phyloP scores from a whole-genome alignment of 2,329 filamentous ascomycete species.

The Aspergillus sp. region DNA sequence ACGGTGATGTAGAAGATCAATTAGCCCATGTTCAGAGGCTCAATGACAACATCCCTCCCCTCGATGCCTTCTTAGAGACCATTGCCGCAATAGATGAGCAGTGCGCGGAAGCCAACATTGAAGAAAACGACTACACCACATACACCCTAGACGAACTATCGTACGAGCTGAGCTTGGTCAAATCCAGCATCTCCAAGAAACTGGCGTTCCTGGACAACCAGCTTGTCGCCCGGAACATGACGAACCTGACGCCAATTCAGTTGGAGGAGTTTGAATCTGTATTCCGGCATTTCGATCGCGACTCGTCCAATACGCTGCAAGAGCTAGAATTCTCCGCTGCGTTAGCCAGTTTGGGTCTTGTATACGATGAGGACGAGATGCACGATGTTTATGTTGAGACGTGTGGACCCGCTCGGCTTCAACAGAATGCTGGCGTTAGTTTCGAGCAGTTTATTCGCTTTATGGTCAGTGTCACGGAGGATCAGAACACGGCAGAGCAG shows the following conservation, averaged over 20 bases:
- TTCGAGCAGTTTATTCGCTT: slow-evolving; percentile 99
- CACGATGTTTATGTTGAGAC: slow-evolving; percentile 87
- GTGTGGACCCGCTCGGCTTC: slow-evolving; percentile 53
- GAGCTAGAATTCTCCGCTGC: slow-evolving; percentile 96
- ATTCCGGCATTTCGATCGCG: slow-evolving; percentile 94
- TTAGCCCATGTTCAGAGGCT: slow-evolving; percentile 78
- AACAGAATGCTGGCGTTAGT: slow-evolving; percentile 64
- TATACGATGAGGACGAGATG: slow-evolving; percentile 98
- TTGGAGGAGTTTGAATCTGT: slow-evolving; percentile 98
- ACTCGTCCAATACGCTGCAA: slow-evolving; percentile 79
- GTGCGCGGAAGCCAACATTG: slow-evolving; percentile 93
- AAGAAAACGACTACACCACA: slow-evolving; percentile 99
- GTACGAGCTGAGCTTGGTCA: slow-evolving; percentile 88
- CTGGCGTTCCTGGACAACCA: slow-evolving; percentile 95
- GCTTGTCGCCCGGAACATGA: slow-evolving; percentile 97
- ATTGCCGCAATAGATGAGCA: slow-evolving; percentile 81
- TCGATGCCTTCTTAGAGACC: slow-evolving; percentile 85
- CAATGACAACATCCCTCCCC: slow-evolving; percentile 74
- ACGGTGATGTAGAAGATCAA: slow-evolving; percentile 95
- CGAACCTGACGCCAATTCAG: slow-evolving; percentile 95
- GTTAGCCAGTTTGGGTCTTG: slow-evolving; percentile 85
- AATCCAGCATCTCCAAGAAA: slow-evolving; percentile 90
- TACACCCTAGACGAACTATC: slow-evolving; percentile 95
- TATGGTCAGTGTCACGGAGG: slow-evolving; percentile 98
- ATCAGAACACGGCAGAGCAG: slow-evolving; percentile 97